phyloP scores from a whole-genome alignment of 768 basidiomycete genomes.

The Leccinum uliginosum region DNA sequence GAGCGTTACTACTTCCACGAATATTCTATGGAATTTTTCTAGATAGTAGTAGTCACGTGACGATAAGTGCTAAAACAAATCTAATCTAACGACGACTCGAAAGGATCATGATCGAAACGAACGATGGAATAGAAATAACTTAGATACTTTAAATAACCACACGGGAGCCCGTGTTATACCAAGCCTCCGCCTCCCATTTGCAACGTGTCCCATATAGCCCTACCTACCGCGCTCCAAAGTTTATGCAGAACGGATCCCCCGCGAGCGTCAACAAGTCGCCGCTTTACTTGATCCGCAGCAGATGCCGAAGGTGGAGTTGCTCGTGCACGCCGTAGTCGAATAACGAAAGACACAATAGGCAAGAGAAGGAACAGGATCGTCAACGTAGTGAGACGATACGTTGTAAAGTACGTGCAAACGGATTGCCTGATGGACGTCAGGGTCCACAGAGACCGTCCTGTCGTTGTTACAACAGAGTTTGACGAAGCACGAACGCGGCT shows the following conservation, averaged over 20 bases:
- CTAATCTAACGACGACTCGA: neutral
- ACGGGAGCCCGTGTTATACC: conserved; percentile 37
- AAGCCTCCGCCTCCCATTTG: conserved; percentile 76
- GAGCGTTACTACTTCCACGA: neutral
- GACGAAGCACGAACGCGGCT: conserved; percentile 13
- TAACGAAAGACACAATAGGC: conserved; percentile 41
- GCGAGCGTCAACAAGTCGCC: conserved; percentile 44
- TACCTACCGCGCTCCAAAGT: conserved; percentile 51
- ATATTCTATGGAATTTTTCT: conserved; percentile 10
- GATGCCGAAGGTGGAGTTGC: conserved; percentile 20
- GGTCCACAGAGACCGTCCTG: conserved; percentile 17
- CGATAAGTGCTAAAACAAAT: neutral
- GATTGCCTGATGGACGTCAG: conserved; percentile 46
- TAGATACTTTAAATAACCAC: neutral
- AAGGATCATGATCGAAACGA: neutral
- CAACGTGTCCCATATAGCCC: conserved; percentile 60
- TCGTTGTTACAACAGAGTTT: conserved; percentile 8
- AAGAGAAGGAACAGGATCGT: conserved; percentile 37
- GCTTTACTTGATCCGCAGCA: conserved; percentile 56
- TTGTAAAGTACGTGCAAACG: conserved; percentile 44
- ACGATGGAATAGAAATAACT: conserved; percentile 11
- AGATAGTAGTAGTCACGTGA: conserved; percentile 14
- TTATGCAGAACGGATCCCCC: conserved; percentile 32
- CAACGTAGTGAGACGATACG: conserved; percentile 46
- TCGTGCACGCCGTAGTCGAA: conserved; percentile 48